phyloP scores from a whole-genome alignment of 371 early-diverging fungal species.

The Mucor mucedo region DNA sequence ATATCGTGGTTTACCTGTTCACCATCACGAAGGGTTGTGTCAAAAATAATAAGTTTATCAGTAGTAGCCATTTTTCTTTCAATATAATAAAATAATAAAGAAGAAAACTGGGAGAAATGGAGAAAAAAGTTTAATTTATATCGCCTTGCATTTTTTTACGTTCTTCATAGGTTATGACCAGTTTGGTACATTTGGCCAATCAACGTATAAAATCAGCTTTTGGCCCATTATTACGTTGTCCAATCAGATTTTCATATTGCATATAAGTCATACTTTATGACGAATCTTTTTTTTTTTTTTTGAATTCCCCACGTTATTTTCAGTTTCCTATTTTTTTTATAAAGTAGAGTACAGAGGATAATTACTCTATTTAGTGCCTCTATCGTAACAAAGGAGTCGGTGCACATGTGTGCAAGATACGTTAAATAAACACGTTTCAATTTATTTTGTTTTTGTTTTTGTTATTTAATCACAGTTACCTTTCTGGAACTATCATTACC shows the following conservation, averaged over 20 bases:
- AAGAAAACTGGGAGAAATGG: neutral
- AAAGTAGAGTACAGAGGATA: too few species aligned
- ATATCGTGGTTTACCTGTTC: conserved; percentile 74
- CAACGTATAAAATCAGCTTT: conserved; percentile 12
- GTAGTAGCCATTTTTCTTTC: conserved; percentile 14
- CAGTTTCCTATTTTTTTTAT: too few species aligned
- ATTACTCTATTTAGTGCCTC: too few species aligned
- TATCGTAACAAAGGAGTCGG: too few species aligned
- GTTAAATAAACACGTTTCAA: too few species aligned
- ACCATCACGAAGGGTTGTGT: conserved; percentile 95
- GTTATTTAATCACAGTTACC: too few species aligned
- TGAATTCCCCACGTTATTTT: too few species aligned
- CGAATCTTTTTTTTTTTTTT: too few species aligned
- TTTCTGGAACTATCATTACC: too few species aligned
- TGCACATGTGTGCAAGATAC: too few species aligned
- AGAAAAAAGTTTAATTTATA: neutral
- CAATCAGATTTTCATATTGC: conserved; percentile 10
- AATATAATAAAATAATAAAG: neutral
- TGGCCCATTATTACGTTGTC: neutral
- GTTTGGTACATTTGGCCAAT: conserved; percentile 25
- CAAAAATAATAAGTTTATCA: conserved; percentile 89
- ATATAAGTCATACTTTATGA: conserved; percentile 15
- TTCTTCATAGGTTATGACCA: conserved; percentile 23
- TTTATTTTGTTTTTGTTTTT: too few species aligned
- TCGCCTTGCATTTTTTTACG: neutral